Evolutionary conservation across 1,284 basidiomycete genomes (phyloP).

Genomic region (Pascua sp.): DNA sequence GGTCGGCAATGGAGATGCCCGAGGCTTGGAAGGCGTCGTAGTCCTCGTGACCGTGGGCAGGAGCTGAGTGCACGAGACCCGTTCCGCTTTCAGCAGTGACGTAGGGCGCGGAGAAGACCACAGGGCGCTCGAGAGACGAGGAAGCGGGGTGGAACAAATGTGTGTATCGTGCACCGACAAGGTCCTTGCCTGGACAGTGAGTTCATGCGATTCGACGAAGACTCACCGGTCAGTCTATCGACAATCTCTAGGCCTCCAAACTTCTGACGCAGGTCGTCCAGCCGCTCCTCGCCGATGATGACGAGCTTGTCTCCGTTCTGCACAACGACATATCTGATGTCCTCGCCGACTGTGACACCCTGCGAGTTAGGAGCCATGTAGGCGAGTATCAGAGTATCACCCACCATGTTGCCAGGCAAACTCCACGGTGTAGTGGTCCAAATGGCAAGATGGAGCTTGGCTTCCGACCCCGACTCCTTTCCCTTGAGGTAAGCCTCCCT

Average conservation of each 20-base stretch:
- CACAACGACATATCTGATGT: constrained; percentile 68
- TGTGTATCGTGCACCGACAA: constrained; percentile 65
- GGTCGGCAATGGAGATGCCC: constrained; percentile 36
- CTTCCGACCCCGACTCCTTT: neutral
- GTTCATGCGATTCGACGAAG: neutral
- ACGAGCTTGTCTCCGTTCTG: constrained; percentile 51
- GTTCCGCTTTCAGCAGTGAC: constrained; percentile 90
- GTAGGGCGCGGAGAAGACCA: constrained; percentile 56
- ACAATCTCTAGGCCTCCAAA: constrained; percentile 58
- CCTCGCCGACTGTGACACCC: constrained; percentile 80
- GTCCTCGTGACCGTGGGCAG: constrained; percentile 92
- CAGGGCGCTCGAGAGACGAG: constrained; percentile 55
- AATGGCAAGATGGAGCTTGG: constrained; percentile 63
- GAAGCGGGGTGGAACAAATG: constrained; percentile 61
- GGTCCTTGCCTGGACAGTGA: constrained; percentile 56
- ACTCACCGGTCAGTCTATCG: constrained; percentile 56
- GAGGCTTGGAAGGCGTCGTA: constrained; percentile 65
- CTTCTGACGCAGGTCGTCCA: constrained; percentile 56
- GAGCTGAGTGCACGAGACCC: constrained; percentile 92
- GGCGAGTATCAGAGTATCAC: constrained; percentile 16
- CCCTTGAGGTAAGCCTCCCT: constrained; percentile 20
- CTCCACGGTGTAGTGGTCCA: constrained; percentile 99
- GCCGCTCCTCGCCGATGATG: constrained; percentile 69
- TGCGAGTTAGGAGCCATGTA: constrained; percentile 37
- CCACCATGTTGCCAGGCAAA: constrained; percentile 88